Evolutionary conservation across 2,329 filamentous ascomycete species (phyloP), one percentile per base, ranked within the genome.

Genomic region (Aspergillus sp.): DNA sequence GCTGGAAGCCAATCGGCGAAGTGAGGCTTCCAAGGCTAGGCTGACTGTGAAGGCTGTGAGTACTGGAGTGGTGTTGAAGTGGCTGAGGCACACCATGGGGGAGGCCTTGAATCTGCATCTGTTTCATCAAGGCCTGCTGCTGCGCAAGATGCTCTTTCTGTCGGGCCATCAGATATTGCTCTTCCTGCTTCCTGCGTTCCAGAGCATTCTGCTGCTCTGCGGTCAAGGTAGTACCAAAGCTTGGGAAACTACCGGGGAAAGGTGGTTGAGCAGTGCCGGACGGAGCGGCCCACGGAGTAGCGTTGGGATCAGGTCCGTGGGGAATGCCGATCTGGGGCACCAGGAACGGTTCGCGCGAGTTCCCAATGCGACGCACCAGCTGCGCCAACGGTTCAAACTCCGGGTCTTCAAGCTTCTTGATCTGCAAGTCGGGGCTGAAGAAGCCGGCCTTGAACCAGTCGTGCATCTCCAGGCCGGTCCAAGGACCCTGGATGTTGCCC

Each of bases 361-460:
- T 98, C 2, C 93, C 93, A 58, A 98, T 98, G 30, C 91, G 85
- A 39, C 93, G 80, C 53, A 98, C 96, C 20, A 98, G 81, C 68
- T 97, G 90, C 2, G 91, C 93, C 7, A 98, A 74, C 10, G 91
- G 93, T 67, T 98, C 93, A 60, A 96, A 98, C 44, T 98, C 91
- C 0, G 79, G 76, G 61, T 98, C 93, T 65, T 98, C 93, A 4
- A 91, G 77, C 66, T 95, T 95, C 74, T 94, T 96, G 27, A 98
- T 93, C 39, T 94, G 82, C 17, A 98, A 77, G 59, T 98, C 91
- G 0, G 91, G 85, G 0, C 89, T 95, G 70, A 98, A 98, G 73
- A 97, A 98, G 41, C 91, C 90, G 33, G 90, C 91, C 67, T 97
- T 97, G 72, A 97, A 98, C 93, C 93, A 98, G 60, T 98, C 94